phyloP scores from a whole-genome alignment of 495 filamentous ascomycete species.

The Penicillium daleae region DNA sequence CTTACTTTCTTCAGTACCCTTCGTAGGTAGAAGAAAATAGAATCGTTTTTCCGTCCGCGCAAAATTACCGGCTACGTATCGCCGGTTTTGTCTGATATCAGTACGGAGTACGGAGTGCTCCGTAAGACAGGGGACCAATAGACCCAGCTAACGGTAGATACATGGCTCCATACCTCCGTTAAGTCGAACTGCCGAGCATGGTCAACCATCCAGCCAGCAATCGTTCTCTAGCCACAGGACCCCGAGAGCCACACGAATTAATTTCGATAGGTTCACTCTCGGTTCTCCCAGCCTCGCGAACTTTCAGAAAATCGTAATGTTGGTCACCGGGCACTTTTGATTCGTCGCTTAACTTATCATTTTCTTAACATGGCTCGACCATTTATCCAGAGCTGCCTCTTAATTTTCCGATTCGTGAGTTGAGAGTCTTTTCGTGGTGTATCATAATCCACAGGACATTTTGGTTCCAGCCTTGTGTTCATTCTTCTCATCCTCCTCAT shows the following conservation, averaged over 20 bases:
- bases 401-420: neutral
- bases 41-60: neutral
- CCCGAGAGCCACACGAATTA: constrained; percentile 1
- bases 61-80: neutral
- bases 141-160: no score
- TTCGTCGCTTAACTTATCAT: constrained; percentile 23
- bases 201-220: neutral
- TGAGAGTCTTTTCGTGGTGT: constrained; percentile 18
- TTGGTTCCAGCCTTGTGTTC: no score
- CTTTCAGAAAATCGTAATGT: neutral
- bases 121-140: neutral
- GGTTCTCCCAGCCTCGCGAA: neutral
- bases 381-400: neutral
- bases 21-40: neutral
- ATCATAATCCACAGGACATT: neutral
- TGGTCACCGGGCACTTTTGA: neutral
- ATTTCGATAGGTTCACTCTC: neutral
- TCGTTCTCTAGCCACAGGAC: neutral
- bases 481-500: neutral
- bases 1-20: neutral
- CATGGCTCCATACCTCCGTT: no score
- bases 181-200: neutral
- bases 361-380: neutral
- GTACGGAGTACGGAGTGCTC: no score
- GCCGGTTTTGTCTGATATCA: neutral